phyloP scores from a whole-genome alignment of 306 rosid species.

The Trifolium repens region DNA sequence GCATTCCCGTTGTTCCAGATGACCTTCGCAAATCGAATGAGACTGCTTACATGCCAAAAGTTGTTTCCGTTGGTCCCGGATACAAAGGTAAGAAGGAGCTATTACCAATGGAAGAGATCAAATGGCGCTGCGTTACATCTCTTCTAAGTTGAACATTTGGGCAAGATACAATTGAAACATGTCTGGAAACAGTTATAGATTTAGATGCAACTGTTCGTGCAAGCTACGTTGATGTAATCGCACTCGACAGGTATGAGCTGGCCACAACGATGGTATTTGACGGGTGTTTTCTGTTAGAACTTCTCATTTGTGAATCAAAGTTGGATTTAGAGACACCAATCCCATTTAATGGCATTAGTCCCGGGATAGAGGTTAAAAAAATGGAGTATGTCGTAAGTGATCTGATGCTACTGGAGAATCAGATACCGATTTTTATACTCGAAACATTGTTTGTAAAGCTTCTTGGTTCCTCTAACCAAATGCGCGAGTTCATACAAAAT shows the following conservation, averaged over 20 bases:
- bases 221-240: slow-evolving; percentile 21
- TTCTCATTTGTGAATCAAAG: slow-evolving; percentile 27
- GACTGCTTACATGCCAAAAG: slow-evolving; percentile 32
- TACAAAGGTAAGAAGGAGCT: neutral
- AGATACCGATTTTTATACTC: slow-evolving; percentile 6
- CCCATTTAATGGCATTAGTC: neutral
- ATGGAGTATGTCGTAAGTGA: neutral
- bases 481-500: neutral
- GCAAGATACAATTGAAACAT: neutral
- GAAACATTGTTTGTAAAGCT: neutral
- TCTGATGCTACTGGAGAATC: slow-evolving; percentile 29
- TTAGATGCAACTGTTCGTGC: slow-evolving; percentile 15
- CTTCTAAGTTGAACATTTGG: neutral
- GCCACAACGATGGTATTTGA: slow-evolving; percentile 31
- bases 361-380: neutral
- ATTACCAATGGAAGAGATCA: slow-evolving; percentile 20
- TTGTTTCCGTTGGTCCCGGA: slow-evolving; percentile 36
- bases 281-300: slow-evolving; percentile 40
- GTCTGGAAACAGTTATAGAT: neutral
- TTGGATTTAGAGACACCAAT: neutral
- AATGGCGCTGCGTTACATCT: slow-evolving; percentile 1
- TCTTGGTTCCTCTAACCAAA: neutral
- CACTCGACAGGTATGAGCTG: neutral
- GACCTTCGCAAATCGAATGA: slow-evolving; percentile 25
- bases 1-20: slow-evolving; percentile 32